A percentile compares a stretch with the other conserved stretches of the same genome.
phyloP scores from a whole-genome alignment of 2,329 filamentous ascomycete genomes.

The Ophiostoma ips region DNA sequence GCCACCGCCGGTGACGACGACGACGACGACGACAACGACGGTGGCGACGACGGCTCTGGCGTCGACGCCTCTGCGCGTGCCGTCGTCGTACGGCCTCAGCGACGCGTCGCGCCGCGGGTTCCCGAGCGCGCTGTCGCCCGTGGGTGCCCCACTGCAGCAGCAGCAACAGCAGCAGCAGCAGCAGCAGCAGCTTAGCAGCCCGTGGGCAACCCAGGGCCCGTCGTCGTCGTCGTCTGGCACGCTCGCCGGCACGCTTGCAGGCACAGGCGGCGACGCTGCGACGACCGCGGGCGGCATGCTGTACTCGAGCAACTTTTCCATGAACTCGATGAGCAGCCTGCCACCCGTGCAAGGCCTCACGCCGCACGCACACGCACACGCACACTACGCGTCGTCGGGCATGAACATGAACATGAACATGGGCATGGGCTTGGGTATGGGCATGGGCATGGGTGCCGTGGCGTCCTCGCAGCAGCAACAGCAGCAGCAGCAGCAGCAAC shows the following conservation, averaged over 20 bases:
- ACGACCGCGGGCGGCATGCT: conserved; percentile 8
- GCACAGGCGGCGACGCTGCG: not conserved
- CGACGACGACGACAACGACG: too few relatives aligned
- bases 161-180: not conserved
- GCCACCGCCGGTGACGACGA: not conserved
- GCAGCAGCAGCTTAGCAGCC: not conserved
- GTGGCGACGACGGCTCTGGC: too few relatives aligned
- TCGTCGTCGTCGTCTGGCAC: not conserved
- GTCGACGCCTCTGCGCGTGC: not conserved
- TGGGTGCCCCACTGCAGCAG: conserved; percentile 5
- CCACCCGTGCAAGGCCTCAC: conserved; percentile 21
- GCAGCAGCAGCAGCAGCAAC: not conserved
- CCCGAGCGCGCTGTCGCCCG: conserved; percentile 11
- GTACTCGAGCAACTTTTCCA: conserved; percentile 18
- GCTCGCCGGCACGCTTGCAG: conserved; percentile 2
- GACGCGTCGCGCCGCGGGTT: conserved; percentile 10
- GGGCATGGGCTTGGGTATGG: too few relatives aligned
- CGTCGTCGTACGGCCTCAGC: conserved; percentile 5
- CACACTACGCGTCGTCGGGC: not conserved
- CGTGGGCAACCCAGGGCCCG: too few relatives aligned
- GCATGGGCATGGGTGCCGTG: too few relatives aligned
- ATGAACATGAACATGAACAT: too few relatives aligned
- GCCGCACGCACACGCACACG: not conserved
- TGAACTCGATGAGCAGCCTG: conserved; percentile 14
- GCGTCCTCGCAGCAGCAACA: too few relatives aligned